Conservation (phyloP, 116 monocot species). For the Trichopus zeylanicus region DNA sequence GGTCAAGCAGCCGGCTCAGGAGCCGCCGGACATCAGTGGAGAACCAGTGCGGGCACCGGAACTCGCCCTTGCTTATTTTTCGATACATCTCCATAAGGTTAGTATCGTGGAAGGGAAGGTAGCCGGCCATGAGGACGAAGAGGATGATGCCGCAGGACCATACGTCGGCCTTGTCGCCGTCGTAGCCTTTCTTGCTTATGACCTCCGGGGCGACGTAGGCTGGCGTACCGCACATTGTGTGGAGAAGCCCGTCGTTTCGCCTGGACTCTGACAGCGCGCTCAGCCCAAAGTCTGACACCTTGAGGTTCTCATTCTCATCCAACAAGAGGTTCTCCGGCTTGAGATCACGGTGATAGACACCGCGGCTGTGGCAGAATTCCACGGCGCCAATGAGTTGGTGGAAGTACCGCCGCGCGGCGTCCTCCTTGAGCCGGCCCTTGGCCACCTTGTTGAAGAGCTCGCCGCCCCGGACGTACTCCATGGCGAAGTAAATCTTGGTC, state of each 20-base stretch:
- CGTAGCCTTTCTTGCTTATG: slow-evolving; percentile 33
- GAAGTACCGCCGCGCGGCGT: slow-evolving; percentile 28
- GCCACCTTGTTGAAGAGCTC: slow-evolving; percentile 27
- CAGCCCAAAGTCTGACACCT: slow-evolving; percentile 46
- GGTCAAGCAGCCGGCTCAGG: slow-evolving; percentile 24
- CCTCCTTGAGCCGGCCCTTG: slow-evolving; percentile 30
- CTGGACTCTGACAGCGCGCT: slow-evolving; percentile 26
- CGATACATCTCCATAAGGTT: slow-evolving; percentile 42
- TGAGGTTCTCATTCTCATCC: slow-evolving; percentile 34
- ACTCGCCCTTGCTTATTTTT: slow-evolving; percentile 27
- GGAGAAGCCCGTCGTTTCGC: slow-evolving; percentile 29
- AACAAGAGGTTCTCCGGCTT: slow-evolving; percentile 54
- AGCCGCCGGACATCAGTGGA: slow-evolving; percentile 24
- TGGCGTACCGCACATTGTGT: slow-evolving; percentile 42
- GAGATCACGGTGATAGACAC: slow-evolving; percentile 50
- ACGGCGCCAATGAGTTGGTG: slow-evolving; percentile 43
- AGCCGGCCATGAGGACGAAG: slow-evolving; percentile 31
- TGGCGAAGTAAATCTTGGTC: slow-evolving; percentile 33
- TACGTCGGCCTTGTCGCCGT: slow-evolving; percentile 35
- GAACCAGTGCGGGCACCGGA: slow-evolving; percentile 37
- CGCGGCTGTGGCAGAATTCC: slow-evolving; percentile 51
- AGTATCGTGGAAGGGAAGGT: slow-evolving; percentile 32
- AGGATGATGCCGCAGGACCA: slow-evolving; percentile 53
- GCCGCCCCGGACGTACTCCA: slow-evolving; percentile 36
- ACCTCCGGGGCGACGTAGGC: slow-evolving; percentile 48